A percentile compares a stretch with the other conserved stretches of the same genome.
These are phyloP conservation scores for Aspergillus bridgeri DNA, from an alignment of 495 filamentous ascomycete species.

Conservation along the genomic window DNA sequence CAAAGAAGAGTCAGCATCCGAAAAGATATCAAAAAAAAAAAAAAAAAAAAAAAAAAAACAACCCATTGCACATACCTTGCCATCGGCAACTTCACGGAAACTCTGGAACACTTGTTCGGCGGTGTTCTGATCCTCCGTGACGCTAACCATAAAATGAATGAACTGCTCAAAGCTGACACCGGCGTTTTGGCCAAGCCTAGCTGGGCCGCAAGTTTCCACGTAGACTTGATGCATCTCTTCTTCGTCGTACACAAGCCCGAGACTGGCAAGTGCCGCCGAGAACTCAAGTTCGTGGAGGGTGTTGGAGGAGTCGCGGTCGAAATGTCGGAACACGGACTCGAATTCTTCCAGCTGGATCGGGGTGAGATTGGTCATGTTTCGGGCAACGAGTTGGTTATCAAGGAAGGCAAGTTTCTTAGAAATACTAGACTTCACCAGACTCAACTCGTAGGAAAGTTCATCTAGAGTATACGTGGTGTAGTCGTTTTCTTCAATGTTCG, in stretches of 20 bases:
- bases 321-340: slow-evolving; percentile 95
- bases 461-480: slow-evolving; percentile 98
- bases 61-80: slow-evolving; percentile 59
- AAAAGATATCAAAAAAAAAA: not conserved
- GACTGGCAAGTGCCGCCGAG: slow-evolving; percentile 85
- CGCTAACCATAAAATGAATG: slow-evolving; percentile 97
- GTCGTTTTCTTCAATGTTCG: slow-evolving; percentile 98
- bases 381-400: slow-evolving; percentile 94
- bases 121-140: slow-evolving; percentile 97
- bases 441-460: slow-evolving; percentile 90
- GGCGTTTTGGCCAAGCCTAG: slow-evolving; percentile 36
- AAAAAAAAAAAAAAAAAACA: not conserved
- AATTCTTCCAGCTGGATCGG: slow-evolving; percentile 98
- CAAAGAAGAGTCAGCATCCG: slow-evolving; percentile 16
- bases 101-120: slow-evolving; percentile 97
- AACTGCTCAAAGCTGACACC: slow-evolving; percentile 97
- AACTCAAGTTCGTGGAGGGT: slow-evolving; percentile 93
- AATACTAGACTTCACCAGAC: slow-evolving; percentile 83
- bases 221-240: slow-evolving; percentile 96
- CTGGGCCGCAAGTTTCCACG: slow-evolving; percentile 62
- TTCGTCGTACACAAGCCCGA: slow-evolving; percentile 92
- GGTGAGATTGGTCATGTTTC: slow-evolving; percentile 97
- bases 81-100: slow-evolving; percentile 95
- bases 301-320: slow-evolving; percentile 90
- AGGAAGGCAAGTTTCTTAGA: slow-evolving; percentile 94